phyloP scores from a whole-genome alignment of 2,329 filamentous ascomycete genomes.

The Verticillium klebahnii region DNA sequence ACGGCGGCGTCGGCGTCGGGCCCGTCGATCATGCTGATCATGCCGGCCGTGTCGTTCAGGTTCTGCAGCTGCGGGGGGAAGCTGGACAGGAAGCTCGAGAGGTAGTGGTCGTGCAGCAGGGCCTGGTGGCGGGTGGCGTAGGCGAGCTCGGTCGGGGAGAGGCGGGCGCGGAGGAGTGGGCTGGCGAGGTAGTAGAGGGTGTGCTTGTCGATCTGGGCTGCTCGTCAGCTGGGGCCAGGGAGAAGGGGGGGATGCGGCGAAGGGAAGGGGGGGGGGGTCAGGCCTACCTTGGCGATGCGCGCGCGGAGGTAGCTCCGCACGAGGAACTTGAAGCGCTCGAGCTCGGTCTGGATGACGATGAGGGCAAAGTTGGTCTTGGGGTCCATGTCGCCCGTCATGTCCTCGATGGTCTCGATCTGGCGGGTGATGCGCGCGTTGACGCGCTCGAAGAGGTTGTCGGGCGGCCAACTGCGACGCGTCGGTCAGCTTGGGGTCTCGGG shows the following conservation, averaged over 20 bases:
- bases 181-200: slow-evolving; percentile 67
- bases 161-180: slow-evolving; percentile 48
- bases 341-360: slow-evolving; percentile 93
- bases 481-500: not conserved
- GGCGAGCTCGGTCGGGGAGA: slow-evolving; percentile 72
- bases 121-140: slow-evolving; percentile 85
- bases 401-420: slow-evolving; percentile 68
- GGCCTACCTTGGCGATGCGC: slow-evolving; percentile 75
- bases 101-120: slow-evolving; percentile 79
- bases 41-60: slow-evolving; percentile 85
- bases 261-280: not conserved
- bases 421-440: slow-evolving; percentile 67
- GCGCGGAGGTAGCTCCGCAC: slow-evolving; percentile 78
- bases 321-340: slow-evolving; percentile 90
- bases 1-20: slow-evolving; percentile 82
- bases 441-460: slow-evolving; percentile 73
- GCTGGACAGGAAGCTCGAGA: slow-evolving; percentile 74
- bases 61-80: slow-evolving; percentile 78
- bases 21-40: slow-evolving; percentile 85
- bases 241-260: not conserved
- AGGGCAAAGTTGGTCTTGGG: slow-evolving; percentile 88
- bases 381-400: slow-evolving; percentile 80
- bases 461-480: slow-evolving; percentile 50
- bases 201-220: slow-evolving; percentile 65
- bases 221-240: not conserved